Evolutionary conservation across 768 basidiomycete species (phyloP), one percentile per base, ranked within the genome.

Genomic region (Tricholoma furcatifolium): DNA sequence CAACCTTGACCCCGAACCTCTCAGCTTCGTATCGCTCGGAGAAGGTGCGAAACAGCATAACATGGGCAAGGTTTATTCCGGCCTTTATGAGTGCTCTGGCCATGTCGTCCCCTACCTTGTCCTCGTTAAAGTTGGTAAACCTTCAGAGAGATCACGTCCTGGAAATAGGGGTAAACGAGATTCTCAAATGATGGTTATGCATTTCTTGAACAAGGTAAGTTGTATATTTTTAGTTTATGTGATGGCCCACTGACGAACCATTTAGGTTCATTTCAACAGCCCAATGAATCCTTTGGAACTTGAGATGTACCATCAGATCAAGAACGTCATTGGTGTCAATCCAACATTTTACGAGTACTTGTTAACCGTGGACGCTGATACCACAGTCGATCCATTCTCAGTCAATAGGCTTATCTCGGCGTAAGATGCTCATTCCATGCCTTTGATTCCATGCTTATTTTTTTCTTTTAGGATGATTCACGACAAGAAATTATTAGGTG

Each of bases 281-380:
- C 87, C 94, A 0, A 98, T 99, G 97, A 92, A 89, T 63, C 97
- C 97, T 1, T 72, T 96, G 56, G 97, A 99, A 72, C 73, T 99
- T 48, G 97, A 99, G 74, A 96, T 99, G 75, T 98, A 94, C 66
- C 97, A 98, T 67, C 97, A 99, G 70, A 94, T 98, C 79, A 93
- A 98, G 81, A 99, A 99, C 64, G 94, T 98, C 49, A 98, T 99
- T 62, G 97, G 97, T 70, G 93, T 99, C 64, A 97, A 99, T 70
- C 97, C 96, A 2, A 87, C 93, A 0, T 98, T 98, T 74, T 99
- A 98, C 71, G 97, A 98, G 71, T 98, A 95, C 62, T 60, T 94
- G 55, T 89, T 96, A 74, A 93, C 85, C 67, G 83, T 97, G 38
- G 93, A 97, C 70, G 93, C 94, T 57, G 93, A 97, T 79, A 99